Percentiles rank a stretch among this genome's conserved stretches.
Evolutionary conservation across 208 protist species (phyloP).

Genomic region (Naegleria gruberi): DNA sequence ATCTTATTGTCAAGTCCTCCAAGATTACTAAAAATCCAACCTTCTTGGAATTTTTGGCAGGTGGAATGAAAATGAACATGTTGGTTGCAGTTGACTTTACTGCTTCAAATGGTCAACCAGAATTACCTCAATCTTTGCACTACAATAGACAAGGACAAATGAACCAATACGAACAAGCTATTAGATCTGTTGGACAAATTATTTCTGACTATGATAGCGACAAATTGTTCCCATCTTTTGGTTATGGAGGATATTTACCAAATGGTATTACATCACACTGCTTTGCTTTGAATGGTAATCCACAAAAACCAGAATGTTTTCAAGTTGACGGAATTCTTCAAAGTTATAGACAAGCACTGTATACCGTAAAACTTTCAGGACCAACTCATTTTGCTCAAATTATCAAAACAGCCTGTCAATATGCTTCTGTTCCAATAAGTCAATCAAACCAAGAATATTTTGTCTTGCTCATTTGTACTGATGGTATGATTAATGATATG

Average conservation of each 20-base stretch:
- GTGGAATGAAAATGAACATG: constrained; percentile 45
- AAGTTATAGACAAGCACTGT: constrained; percentile 21
- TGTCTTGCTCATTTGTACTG: constrained; percentile 76
- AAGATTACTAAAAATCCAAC: neutral
- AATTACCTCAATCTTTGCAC: constrained; percentile 23
- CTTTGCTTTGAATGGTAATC: neutral
- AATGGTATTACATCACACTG: neutral
- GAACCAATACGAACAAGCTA: constrained; percentile 24
- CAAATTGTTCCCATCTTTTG: neutral
- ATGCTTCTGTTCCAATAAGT: neutral
- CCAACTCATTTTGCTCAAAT: neutral
- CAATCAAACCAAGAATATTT: constrained; percentile 46
- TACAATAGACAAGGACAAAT: neutral
- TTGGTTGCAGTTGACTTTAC: constrained; percentile 34
- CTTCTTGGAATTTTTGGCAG: constrained; percentile 48
- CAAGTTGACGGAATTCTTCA: constrained; percentile 18
- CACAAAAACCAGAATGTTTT: constrained; percentile 10
- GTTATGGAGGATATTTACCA: neutral
- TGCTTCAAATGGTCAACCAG: constrained; percentile 31
- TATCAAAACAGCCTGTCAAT: neutral
- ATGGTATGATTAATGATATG: constrained; percentile 71
- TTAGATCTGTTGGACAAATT: constrained; percentile 6
- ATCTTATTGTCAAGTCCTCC: neutral
- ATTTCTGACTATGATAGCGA: constrained; percentile 26
- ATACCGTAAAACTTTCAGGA: neutral